phyloP scores from a whole-genome alignment of 2,329 filamentous ascomycete genomes.

The Pezicula rhizophila region DNA sequence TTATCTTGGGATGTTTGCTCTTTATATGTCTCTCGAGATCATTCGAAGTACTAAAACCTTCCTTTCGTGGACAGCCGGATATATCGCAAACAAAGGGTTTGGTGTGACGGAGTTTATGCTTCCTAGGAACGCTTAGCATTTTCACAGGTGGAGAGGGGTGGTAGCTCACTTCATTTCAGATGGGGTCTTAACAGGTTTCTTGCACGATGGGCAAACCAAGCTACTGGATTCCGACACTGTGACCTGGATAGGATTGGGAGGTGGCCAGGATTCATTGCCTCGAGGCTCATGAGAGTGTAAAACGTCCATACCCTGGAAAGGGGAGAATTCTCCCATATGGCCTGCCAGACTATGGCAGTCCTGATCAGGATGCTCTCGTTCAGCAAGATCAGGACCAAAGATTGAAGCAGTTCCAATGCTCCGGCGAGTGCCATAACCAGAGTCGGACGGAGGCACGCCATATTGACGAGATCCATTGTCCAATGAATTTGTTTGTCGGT shows the following conservation, averaged over 20 bases:
- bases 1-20: slow-evolving; percentile 56
- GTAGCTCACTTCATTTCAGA: slow-evolving; percentile 49
- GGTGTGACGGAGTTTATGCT: slow-evolving; percentile 65
- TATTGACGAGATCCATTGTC: slow-evolving; percentile 21
- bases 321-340: slow-evolving; percentile 18
- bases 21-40: slow-evolving; percentile 76
- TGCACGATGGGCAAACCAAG: slow-evolving; percentile 35
- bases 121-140: slow-evolving; percentile 43
- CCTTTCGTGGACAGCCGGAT: slow-evolving; percentile 46
- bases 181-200: slow-evolving; percentile 38
- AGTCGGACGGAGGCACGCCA: slow-evolving; percentile 26
- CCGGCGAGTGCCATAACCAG: slow-evolving; percentile 27
- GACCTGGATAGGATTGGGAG: slow-evolving; percentile 5
- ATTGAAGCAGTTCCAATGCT: slow-evolving; percentile 27
- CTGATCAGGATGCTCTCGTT: slow-evolving; percentile 15
- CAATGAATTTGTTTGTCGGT: slow-evolving; percentile 25
- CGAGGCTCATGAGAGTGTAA: slow-evolving; percentile 12
- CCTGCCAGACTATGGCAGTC: slow-evolving; percentile 22
- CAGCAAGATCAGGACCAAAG: slow-evolving; percentile 23
- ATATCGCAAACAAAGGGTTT: slow-evolving; percentile 61
- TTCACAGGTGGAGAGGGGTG: not conserved
- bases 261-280: slow-evolving; percentile 12
- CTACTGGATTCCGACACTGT: slow-evolving; percentile 7
- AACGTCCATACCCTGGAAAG: slow-evolving; percentile 15
- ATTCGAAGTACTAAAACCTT: slow-evolving; percentile 74